Conservation (phyloP, 257 asterid species). For the Plantago elongata region DNA sequence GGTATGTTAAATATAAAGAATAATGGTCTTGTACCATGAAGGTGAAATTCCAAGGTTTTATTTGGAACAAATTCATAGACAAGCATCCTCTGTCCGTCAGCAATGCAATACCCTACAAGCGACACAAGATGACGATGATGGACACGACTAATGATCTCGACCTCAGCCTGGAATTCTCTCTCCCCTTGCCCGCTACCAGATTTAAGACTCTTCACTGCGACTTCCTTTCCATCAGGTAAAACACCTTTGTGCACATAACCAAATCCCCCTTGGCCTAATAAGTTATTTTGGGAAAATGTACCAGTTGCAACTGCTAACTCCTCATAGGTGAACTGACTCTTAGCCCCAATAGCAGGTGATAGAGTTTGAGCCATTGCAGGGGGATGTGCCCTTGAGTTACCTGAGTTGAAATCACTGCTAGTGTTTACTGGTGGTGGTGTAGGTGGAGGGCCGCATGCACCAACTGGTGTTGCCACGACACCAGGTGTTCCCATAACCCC, state of each 20-base stretch:
- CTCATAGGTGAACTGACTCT: constrained; percentile 55
- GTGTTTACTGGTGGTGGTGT: constrained; percentile 15
- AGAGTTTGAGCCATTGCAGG: constrained; percentile 23
- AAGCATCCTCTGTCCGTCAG: constrained; percentile 57
- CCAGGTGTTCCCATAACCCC: constrained; percentile 42
- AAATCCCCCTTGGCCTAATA: constrained; percentile 89
- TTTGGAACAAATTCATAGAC: constrained; percentile 82
- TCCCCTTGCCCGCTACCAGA: constrained; percentile 94
- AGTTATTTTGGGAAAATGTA: constrained; percentile 60
- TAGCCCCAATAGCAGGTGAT: constrained; percentile 44
- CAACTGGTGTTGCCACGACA: background rate
- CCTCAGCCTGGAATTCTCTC: constrained; percentile 93
- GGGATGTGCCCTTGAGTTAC: constrained; percentile 28
- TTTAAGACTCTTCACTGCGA: constrained; percentile 85
- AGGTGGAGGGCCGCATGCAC: constrained; percentile 30
- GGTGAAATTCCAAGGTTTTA: constrained; percentile 77
- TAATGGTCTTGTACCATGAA: constrained; percentile 47
- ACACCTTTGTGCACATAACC: constrained; percentile 85
- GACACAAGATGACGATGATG: constrained; percentile 96
- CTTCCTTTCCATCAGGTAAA: constrained; percentile 43
- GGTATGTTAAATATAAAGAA: background rate
- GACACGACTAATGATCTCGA: constrained; percentile 89
- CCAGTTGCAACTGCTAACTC: constrained; percentile 61
- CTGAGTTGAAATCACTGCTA: constrained; percentile 43
- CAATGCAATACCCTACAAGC: constrained; percentile 89